phyloP scores from a whole-genome alignment of 176 grass and related monocot genomes.

The Rhynchospora breviuscula region DNA sequence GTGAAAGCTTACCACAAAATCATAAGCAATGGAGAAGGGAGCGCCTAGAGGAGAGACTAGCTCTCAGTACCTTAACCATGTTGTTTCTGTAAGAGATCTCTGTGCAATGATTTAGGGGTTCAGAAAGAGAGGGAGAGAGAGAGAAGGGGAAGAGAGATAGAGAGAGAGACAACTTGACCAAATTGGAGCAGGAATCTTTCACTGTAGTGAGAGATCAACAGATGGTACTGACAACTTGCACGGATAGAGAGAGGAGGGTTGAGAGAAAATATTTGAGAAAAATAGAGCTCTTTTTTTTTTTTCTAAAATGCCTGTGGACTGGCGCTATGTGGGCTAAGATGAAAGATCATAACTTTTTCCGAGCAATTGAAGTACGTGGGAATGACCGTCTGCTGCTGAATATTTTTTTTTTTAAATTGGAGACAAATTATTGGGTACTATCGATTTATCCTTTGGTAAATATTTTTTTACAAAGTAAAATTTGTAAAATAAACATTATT shows the following conservation, averaged over 20 bases:
- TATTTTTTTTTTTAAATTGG: too few relatives aligned
- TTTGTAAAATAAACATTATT: too few relatives aligned
- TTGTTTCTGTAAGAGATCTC: slow-evolving; percentile 12
- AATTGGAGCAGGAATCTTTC: slow-evolving; percentile 54
- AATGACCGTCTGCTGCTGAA: neutral
- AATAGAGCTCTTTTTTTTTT: neutral
- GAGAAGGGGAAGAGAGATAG: neutral
- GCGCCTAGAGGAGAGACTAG: neutral
- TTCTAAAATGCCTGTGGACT: neutral
- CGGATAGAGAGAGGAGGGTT: neutral
- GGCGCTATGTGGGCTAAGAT: neutral
- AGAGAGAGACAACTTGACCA: slow-evolving; percentile 14
- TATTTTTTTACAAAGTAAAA: too few relatives aligned
- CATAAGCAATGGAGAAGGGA: slow-evolving; percentile 12
- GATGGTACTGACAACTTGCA: slow-evolving; percentile 19
- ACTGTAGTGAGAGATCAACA: slow-evolving; percentile 23
- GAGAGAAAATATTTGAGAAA: neutral
- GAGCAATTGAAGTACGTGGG: neutral
- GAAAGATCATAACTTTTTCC: neutral
- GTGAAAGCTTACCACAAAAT: slow-evolving; percentile 19
- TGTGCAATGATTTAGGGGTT: neutral
- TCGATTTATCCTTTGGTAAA: too few relatives aligned
- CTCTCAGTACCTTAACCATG: neutral
- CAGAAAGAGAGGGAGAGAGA: neutral
- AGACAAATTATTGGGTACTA: too few relatives aligned